Evolutionary conservation across 148 eudicot species (phyloP).

Genomic region (Rheum nobile): DNA sequence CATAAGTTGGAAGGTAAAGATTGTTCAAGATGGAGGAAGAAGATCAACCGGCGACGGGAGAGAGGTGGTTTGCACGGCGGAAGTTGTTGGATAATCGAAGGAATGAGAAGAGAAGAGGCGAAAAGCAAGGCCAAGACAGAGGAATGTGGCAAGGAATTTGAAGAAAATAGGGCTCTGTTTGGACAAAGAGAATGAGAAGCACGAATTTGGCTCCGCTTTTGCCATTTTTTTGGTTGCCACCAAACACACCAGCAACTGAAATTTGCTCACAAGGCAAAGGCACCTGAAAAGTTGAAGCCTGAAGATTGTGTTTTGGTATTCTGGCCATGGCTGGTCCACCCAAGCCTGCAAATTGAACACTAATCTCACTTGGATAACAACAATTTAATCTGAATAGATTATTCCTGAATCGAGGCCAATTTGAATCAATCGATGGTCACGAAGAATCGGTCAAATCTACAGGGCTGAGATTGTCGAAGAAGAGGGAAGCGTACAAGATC

Average conservation of each 20-base stretch:
- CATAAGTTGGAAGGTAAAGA: too few species aligned
- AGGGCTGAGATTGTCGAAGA: not conserved
- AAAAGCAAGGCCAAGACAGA: too few species aligned
- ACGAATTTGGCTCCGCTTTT: conserved; percentile 15
- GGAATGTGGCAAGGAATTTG: too few species aligned
- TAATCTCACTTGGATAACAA: not conserved
- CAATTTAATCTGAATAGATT: not conserved
- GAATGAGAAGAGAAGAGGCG: too few species aligned
- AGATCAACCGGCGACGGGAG: too few species aligned
- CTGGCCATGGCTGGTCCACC: too few species aligned
- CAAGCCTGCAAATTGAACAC: not conserved
- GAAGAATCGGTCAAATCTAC: not conserved
- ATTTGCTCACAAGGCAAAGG: not conserved
- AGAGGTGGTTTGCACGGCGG: too few species aligned
- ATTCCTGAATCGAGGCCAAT: not conserved
- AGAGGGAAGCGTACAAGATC: conserved; percentile 27
- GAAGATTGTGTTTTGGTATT: not conserved
- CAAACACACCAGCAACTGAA: not conserved
- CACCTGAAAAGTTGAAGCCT: not conserved
- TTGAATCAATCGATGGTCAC: not conserved
- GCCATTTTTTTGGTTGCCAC: not conserved
- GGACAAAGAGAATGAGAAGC: conserved; percentile 16
- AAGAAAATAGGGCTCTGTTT: conserved; percentile 28
- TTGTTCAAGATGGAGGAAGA: too few species aligned
- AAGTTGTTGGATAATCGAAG: too few species aligned